Evolutionary conservation across 306 rosid species (phyloP), one percentile per base, ranked within the genome.

Genomic region (Quercus glauca): DNA sequence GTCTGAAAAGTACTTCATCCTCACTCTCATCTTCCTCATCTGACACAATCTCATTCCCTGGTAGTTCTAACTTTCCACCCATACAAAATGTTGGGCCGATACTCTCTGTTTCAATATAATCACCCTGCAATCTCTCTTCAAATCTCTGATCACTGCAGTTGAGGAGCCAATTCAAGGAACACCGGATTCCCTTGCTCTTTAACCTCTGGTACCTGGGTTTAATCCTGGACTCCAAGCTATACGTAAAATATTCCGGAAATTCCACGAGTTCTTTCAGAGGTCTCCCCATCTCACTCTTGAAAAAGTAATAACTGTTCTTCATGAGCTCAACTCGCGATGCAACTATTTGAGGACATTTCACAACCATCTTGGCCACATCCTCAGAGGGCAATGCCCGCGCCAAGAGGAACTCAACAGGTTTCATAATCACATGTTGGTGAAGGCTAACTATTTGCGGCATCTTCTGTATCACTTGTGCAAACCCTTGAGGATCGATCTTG

Each of bases 391-490:
- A 77, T 5, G 83, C 88, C 81, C 98, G 85, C 21, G 87, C 98
- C 1, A 93, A 81, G 31, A 95, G 89, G 80, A 95, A 92, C 76
- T 92, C 97, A 33, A 90, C 85, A 0, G 97, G 91, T 84, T 91
- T 95, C 91, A 86, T 89, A 51, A 89, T 91, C 83, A 91, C 94
- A 35, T 90, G 81, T 61, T 95, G 99, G 77, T 91, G 82, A 79
- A 95, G 99, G 83, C 94, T 88, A 70, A 91, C 89, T 55, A 93
- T 90, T 89, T 93, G 99, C 0, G 98, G 99, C 98, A 95, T 93
- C 83, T 90, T 93, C 89, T 93, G 97, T 35, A 93, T 83, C 74
- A 91, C 94, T 28, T 69, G 78, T 4, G 94, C 94, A 76, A 93
- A 95, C 60, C 95, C 92, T 76, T 87, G 92, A 0, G 99, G 98